phyloP scores from a whole-genome alignment of 371 early-diverging fungal species.

The Blakeslea trispora region DNA sequence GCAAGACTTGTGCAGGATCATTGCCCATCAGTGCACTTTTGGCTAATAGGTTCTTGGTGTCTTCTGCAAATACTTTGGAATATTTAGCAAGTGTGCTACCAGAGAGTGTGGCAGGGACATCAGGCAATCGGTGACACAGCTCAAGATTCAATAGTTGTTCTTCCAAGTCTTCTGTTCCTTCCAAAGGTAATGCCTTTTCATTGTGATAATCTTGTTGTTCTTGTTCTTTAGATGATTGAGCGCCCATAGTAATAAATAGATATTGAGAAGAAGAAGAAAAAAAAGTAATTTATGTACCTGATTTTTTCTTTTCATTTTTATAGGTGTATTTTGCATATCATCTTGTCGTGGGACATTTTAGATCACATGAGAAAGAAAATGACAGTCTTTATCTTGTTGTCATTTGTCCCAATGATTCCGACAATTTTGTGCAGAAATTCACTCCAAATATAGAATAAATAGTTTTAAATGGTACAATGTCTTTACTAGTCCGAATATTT shows the following conservation, averaged over 20 bases:
- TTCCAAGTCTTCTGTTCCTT: too few species aligned
- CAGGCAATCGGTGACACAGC: too few species aligned
- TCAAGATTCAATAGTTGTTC: too few species aligned
- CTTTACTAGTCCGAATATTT: too few species aligned
- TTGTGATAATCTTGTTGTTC: slow-evolving; percentile 4
- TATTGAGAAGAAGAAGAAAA: background rate
- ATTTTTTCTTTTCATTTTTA: too few species aligned
- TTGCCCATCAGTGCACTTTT: slow-evolving; percentile 65
- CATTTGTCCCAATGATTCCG: too few species aligned
- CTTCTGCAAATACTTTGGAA: slow-evolving; percentile 55
- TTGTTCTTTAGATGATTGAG: slow-evolving; percentile 16
- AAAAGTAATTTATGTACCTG: background rate
- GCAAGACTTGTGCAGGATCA: slow-evolving; percentile 58
- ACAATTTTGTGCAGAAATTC: too few species aligned
- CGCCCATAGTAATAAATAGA: slow-evolving; percentile 14
- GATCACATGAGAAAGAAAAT: too few species aligned
- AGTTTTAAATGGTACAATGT: too few species aligned
- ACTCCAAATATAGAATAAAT: too few species aligned
- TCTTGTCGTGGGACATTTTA: background rate
- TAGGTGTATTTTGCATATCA: background rate
- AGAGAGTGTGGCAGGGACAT: too few species aligned
- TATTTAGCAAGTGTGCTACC: slow-evolving; percentile 26
- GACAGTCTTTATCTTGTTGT: too few species aligned
- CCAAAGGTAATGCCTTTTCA: background rate
- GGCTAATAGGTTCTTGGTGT: slow-evolving; percentile 68